Percentiles rank a stretch among this genome's conserved stretches.
Conservation (phyloP, 2,329 filamentous ascomycete genomes). For the Grosmannia serpens region DNA sequence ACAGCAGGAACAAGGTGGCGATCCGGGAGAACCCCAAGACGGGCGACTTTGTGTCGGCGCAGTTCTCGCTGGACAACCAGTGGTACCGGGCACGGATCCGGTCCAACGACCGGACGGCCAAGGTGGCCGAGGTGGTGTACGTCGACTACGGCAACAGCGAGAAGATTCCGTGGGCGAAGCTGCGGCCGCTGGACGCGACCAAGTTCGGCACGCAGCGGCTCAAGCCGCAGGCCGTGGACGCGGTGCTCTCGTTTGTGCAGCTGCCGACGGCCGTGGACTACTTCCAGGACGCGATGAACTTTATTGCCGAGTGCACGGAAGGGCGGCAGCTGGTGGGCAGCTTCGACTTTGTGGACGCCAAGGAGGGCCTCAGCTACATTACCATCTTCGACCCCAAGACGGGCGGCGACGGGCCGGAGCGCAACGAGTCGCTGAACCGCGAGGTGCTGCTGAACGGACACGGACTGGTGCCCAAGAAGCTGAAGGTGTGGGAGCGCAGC, state of each 20-base stretch:
- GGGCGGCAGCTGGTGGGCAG: conserved; percentile 74
- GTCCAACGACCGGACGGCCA: conserved; percentile 81
- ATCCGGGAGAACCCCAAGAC: conserved; percentile 72
- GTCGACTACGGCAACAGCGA: conserved; percentile 96
- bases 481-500: conserved; percentile 80
- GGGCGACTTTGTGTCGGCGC: conserved; percentile 82
- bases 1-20: conserved; percentile 65
- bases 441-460: conserved; percentile 75
- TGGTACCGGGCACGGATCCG: conserved; percentile 93
- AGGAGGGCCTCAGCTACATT: conserved; percentile 73
- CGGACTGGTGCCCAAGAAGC: conserved; percentile 83
- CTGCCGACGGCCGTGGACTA: conserved; percentile 72
- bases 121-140: conserved; percentile 84
- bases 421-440: conserved; percentile 77
- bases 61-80: conserved; percentile 77
- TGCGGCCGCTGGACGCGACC: conserved; percentile 67
- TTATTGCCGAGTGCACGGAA: conserved; percentile 63
- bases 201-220: conserved; percentile 76
- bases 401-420: conserved; percentile 37
- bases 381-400: conserved; percentile 74
- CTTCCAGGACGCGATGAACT: conserved; percentile 64
- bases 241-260: conserved; percentile 78
- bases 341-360: conserved; percentile 70
- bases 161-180: conserved; percentile 69
- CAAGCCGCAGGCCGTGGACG: conserved; percentile 77